These are phyloP conservation scores for Phytopythium litorale DNA, from an alignment of 352 stramenopile species.

Conservation along the genomic window DNA sequence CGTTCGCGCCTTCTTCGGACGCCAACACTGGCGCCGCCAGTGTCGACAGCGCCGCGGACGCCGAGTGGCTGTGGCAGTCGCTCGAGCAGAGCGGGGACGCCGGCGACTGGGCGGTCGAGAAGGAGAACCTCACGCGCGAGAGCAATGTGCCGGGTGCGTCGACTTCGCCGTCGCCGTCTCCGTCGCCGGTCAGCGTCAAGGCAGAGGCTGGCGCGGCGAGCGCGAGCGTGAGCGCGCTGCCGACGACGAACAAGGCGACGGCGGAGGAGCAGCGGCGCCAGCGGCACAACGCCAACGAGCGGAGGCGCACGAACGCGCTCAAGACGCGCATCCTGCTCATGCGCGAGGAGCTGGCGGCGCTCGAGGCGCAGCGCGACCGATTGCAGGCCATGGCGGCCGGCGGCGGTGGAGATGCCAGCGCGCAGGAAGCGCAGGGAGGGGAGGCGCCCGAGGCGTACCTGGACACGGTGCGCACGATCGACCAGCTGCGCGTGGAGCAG, in stretches of 20 bases:
- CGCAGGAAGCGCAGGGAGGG: too few relatives aligned
- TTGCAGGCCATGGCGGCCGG: constrained; percentile 19
- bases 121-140: background rate
- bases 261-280: constrained; percentile 36
- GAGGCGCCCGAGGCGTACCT: constrained; percentile 12
- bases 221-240: background rate
- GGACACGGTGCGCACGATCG: constrained; percentile 38
- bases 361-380: constrained; percentile 38
- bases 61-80: constrained; percentile 3
- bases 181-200: background rate
- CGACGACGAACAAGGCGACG: constrained; percentile 3
- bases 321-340: constrained; percentile 44
- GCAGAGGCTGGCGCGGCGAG: background rate
- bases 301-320: constrained; percentile 47
- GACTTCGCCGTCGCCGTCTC: background rate
- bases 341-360: constrained; percentile 39
- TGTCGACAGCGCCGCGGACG: background rate
- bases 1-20: background rate
- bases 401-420: background rate
- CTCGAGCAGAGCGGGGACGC: background rate
- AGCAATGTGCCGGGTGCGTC: background rate
- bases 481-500: constrained; percentile 39
- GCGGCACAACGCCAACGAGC: constrained; percentile 62
- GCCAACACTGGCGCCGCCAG: background rate
- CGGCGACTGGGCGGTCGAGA: background rate